These are phyloP conservation scores for Colletotrichum cereale DNA, from an alignment of 2,329 filamentous ascomycete genomes.

Conservation along the genomic window DNA sequence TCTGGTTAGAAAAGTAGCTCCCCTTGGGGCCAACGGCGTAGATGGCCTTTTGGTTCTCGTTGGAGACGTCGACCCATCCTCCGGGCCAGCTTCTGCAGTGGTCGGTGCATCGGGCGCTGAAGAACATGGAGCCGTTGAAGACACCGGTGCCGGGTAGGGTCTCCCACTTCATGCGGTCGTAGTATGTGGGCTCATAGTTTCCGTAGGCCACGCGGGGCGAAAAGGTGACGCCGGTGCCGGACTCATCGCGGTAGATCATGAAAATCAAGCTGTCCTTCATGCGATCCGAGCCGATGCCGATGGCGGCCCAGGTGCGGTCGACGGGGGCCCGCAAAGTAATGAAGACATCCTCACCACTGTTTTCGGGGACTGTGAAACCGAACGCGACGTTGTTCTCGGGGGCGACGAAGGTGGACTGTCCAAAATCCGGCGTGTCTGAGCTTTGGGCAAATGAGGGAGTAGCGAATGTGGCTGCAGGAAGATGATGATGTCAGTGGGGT, in stretches of 20 bases:
- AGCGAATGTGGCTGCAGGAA: slow-evolving; percentile 38
- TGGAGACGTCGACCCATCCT: slow-evolving; percentile 64
- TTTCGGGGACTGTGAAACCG: slow-evolving; percentile 62
- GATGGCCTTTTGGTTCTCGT: slow-evolving; percentile 62
- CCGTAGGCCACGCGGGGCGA: slow-evolving; percentile 65
- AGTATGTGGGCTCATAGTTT: slow-evolving; percentile 65
- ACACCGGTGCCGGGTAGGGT: slow-evolving; percentile 63
- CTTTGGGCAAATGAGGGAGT: slow-evolving; percentile 45
- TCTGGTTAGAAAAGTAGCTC: slow-evolving; percentile 56
- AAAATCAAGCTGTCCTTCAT: slow-evolving; percentile 67
- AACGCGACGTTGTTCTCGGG: slow-evolving; percentile 60
- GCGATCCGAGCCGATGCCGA: slow-evolving; percentile 66
- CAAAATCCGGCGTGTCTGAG: slow-evolving; percentile 45
- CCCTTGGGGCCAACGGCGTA: slow-evolving; percentile 68
- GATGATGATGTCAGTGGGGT: slow-evolving; percentile 14
- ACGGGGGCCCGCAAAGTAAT: slow-evolving; percentile 65
- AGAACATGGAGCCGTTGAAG: slow-evolving; percentile 58
- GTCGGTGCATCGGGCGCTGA: slow-evolving; percentile 63
- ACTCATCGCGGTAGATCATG: slow-evolving; percentile 64
- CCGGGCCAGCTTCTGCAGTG: slow-evolving; percentile 66
- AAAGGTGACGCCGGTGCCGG: slow-evolving; percentile 64
- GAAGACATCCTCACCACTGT: slow-evolving; percentile 62
- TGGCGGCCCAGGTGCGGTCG: slow-evolving; percentile 63
- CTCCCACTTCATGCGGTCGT: slow-evolving; percentile 57
- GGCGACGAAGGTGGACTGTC: slow-evolving; percentile 59